Evolutionary conservation across 345 rosid species (phyloP), one percentile per base, ranked within the genome.

Genomic region (Lepidium sativum): DNA sequence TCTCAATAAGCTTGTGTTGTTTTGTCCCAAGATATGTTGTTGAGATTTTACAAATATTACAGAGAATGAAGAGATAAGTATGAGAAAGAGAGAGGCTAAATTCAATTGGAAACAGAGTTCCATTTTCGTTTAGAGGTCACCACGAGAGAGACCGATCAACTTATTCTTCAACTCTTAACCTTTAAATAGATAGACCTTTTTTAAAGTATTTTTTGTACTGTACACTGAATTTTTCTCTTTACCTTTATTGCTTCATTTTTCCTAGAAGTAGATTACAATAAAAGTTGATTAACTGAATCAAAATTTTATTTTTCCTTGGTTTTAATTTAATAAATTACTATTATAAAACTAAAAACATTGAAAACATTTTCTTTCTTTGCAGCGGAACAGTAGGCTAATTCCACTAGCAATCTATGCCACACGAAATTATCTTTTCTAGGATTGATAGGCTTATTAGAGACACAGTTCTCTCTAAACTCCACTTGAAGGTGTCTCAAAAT

Each of bases 11-110:
- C 8, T 64, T 64, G 76, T 71, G 67, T 18, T 58, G 61, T 66
- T 66, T 48, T 59, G 76, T 72, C 62, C 60, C 33, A 45, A 53
- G 29, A 71, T 47, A 12, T 52, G 35, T 59, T 66, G 67, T 43
- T 66, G 77, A 52, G 77, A 38, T 66, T 73, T 47, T 42, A 67
- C 67, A 42, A 58, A n/a, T n/a, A n/a, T n/a, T n/a, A n/a, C n/a
- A n/a, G n/a, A n/a, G n/a, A n/a, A 9, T 65, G 59, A 72, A 41
- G 71, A 58, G 21, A 59, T 13, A 18, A 73, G 67, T 59, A 67
- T 73, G 58, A 66, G 63, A 73, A 44, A 59, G 32, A 73, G 51
- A 66, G 77, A 66, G 32, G 63, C 51, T 44, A 73, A 29, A 15
- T 53, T 73, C 35, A 57, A 50, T 59, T 52, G 49, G 62, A 72